Evolutionary conservation across 305 asterid genomes (phyloP).

Genomic region (Fraxinus sp.): DNA sequence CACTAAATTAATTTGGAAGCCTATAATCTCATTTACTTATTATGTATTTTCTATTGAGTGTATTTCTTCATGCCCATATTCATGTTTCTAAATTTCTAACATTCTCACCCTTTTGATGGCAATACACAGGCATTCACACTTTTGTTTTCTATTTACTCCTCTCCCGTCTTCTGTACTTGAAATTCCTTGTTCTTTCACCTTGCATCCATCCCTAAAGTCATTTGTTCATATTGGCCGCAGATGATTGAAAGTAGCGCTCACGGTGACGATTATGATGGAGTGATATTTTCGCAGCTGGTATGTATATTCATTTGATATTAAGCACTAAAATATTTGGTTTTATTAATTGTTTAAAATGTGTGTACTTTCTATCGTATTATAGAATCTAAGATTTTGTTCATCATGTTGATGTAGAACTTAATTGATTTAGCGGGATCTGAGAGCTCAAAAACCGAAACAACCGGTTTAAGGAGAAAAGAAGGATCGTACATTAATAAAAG

Average conservation of each 20-base stretch:
- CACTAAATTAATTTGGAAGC: background rate
- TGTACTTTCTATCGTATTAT: constrained; percentile 24
- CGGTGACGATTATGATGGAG: constrained; percentile 96
- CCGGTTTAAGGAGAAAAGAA: constrained; percentile 94
- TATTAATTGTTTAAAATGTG: background rate
- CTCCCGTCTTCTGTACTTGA: background rate
- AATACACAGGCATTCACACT: background rate
- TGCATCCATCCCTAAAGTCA: constrained; percentile 14
- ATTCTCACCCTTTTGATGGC: background rate
- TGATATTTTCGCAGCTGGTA: constrained; percentile 96
- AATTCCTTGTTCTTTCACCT: constrained; percentile 7
- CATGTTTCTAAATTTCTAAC: background rate
- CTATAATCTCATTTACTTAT: background rate
- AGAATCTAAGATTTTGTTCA: constrained; percentile 11
- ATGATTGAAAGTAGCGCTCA: constrained; percentile 97
- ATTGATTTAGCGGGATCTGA: constrained; percentile 99
- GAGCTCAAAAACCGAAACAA: constrained; percentile 98
- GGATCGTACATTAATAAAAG: constrained; percentile 98
- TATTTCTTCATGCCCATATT: background rate
- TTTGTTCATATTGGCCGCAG: constrained; percentile 41
- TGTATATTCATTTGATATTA: constrained; percentile 25
- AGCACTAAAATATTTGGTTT: background rate
- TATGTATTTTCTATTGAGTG: background rate
- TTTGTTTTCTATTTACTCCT: constrained; percentile 10
- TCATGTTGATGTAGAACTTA: constrained; percentile 59